These are phyloP conservation scores for maize (Zea mays) DNA, from an alignment of 176 grass and related monocot genomes.

Conservation along the genomic window DNA sequence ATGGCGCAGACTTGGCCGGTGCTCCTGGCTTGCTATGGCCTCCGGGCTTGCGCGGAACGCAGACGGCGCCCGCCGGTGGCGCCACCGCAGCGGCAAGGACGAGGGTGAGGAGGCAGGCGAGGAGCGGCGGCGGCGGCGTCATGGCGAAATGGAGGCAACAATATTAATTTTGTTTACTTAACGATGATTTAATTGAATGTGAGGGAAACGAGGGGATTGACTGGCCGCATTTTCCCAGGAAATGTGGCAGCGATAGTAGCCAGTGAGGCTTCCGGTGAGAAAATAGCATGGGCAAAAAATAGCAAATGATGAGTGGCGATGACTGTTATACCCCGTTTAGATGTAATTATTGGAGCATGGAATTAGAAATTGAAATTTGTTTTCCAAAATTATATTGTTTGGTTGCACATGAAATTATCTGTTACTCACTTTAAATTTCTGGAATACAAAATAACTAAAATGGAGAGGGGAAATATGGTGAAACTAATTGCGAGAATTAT, in stretches of 20 bases:
- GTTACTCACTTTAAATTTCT: not conserved
- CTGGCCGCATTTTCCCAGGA: slow-evolving; percentile 36
- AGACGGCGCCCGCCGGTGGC: not conserved
- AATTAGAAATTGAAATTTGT: no score
- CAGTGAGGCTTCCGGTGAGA: not conserved
- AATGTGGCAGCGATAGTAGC: slow-evolving; percentile 22
- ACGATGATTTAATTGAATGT: slow-evolving; percentile 16
- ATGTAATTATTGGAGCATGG: no score
- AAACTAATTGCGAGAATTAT: no score
- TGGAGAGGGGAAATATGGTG: not conserved
- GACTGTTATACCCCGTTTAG: not conserved
- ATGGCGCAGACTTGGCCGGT: not conserved
- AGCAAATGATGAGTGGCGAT: not conserved
- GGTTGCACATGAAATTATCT: not conserved
- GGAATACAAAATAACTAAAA: not conserved
- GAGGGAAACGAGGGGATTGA: slow-evolving; percentile 36
- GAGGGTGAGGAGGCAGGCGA: slow-evolving; percentile 22
- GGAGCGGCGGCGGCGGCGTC: slow-evolving; percentile 8
- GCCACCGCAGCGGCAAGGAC: slow-evolving; percentile 2
- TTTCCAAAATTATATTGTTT: no score
- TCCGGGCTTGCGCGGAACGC: slow-evolving; percentile 28
- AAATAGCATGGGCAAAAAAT: not conserved
- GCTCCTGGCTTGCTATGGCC: not conserved
- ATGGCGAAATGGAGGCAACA: slow-evolving; percentile 10
- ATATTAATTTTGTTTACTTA: not conserved